Evolutionary conservation across 495 filamentous ascomycete species (phyloP).

Genomic region (Neohortaea acidophila): DNA sequence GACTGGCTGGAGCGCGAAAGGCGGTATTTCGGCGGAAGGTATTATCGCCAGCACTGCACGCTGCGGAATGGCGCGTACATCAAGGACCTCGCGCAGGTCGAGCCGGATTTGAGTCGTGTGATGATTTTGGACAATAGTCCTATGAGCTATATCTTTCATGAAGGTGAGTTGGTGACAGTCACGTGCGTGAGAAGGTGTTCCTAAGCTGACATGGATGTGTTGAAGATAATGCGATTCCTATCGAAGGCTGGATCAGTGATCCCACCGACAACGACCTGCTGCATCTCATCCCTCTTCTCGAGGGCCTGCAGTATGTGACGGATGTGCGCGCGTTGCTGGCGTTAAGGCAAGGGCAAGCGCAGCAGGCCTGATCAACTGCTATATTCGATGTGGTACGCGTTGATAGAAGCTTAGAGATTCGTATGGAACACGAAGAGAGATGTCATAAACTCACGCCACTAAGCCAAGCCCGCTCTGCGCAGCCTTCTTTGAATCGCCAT

Average conservation of each 20-base stretch:
- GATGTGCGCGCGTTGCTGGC: slow-evolving; percentile 84
- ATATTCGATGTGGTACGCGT: too few relatives aligned
- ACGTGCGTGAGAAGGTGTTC: too few relatives aligned
- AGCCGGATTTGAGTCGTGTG: slow-evolving; percentile 89
- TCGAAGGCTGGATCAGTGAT: slow-evolving; percentile 86
- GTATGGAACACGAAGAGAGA: too few relatives aligned
- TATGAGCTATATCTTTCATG: slow-evolving; percentile 95
- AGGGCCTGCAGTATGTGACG: slow-evolving; percentile 87
- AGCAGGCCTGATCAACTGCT: slow-evolving; percentile 31
- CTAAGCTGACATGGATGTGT: not conserved
- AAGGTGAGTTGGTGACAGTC: slow-evolving; percentile 44
- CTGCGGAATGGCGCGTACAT: slow-evolving; percentile 90
- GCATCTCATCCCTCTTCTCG: slow-evolving; percentile 83
- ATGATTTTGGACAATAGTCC: slow-evolving; percentile 99
- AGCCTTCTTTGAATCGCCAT: too few relatives aligned
- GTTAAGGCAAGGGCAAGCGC: slow-evolving; percentile 65
- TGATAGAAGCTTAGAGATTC: too few relatives aligned
- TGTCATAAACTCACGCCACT: too few relatives aligned
- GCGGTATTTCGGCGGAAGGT: slow-evolving; percentile 83
- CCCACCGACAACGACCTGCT: slow-evolving; percentile 81
- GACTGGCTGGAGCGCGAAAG: slow-evolving; percentile 96
- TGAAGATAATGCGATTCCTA: slow-evolving; percentile 82
- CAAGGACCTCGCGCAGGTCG: slow-evolving; percentile 90
- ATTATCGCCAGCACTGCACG: slow-evolving; percentile 93
- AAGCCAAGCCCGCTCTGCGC: too few relatives aligned